Base-by-base conservation (phyloP, 768 basidiomycete species). In the Suillus fuscotomentosus region DNA sequence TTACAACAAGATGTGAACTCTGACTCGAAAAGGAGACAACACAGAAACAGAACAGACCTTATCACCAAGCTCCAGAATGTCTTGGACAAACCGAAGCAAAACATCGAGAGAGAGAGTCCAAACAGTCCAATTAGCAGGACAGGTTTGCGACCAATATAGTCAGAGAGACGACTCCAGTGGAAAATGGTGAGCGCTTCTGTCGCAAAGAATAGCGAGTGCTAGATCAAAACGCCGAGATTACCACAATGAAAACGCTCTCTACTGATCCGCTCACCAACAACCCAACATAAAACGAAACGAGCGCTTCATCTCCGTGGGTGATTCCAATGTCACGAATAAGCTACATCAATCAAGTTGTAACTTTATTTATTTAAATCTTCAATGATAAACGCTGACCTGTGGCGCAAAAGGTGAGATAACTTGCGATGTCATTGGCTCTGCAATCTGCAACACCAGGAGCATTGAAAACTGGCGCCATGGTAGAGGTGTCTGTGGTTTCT, bases 341-440 rank as follows among this genome's bases (percentile, higher is more conserved):
- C 74, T 74, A 43, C 36, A 31, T 3, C 31, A 22, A n/a, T 10
- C 36, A 22, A 27, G 5, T 65, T 10, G 10, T 43, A 15, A 27
- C 53, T n/a, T 31, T n/a, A 31, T 34, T 7, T 14, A 5, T 47
- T 7, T 31, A 39, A 45, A n/a, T 3, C 54, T 36, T 14, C 39
- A 20, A 5, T 7, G 8, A 62, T 9, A 17, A 70, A 51, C 4
- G 57, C 82, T 38, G 66, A 88, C 89, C 79, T 76, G 74, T 6
- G 88, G 88, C 48, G 87, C 83, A 70, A 91, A 92, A 0, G 91
- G 91, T 55, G 85, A 86, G 64, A 92, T 91, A 61, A 92, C 88
- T 65, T 89, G 83, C 10, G 84, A 84, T 5, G 90, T 88, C 63
- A 93, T 72, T 5, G 91, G 90, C 73, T 93, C 91, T 61, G 89